Evolutionary conservation across 2,329 filamentous ascomycete genomes (phyloP).

Genomic region (Hymenoscyphus fraxineus): DNA sequence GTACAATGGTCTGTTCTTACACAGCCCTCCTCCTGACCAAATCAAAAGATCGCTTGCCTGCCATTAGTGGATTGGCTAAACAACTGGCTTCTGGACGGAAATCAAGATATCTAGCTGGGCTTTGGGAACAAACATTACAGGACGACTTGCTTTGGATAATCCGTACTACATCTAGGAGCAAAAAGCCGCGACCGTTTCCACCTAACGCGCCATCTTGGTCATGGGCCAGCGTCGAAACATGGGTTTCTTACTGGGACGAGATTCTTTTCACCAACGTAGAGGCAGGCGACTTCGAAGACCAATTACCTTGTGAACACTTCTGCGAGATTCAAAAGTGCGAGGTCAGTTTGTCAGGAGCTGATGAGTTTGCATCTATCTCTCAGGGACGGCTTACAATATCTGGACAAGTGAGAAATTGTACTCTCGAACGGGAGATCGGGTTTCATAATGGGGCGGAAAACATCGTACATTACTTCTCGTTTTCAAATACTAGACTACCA

Average conservation of each 20-base stretch:
- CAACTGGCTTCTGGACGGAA: slow-evolving; percentile 1
- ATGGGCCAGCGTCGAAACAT: slow-evolving; percentile 6
- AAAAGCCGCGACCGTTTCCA: not conserved
- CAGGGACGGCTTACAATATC: slow-evolving; percentile 1
- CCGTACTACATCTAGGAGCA: not conserved
- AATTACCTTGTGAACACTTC: slow-evolving; percentile 5
- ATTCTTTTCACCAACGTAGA: not conserved
- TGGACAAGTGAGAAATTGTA: not conserved
- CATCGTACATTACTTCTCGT: not conserved
- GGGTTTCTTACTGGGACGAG: slow-evolving; percentile 4
- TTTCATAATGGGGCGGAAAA: not conserved
- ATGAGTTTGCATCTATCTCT: slow-evolving; percentile 1
- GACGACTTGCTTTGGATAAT: slow-evolving; percentile 9
- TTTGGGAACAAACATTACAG: slow-evolving; percentile 6
- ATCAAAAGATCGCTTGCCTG: slow-evolving; percentile 7
- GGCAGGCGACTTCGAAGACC: not conserved
- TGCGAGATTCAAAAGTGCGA: not conserved
- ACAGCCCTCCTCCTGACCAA: not conserved
- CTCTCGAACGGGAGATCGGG: not conserved
- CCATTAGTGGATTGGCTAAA: slow-evolving; percentile 8
- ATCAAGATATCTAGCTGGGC: slow-evolving; percentile 9
- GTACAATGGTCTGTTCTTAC: slow-evolving; percentile 6
- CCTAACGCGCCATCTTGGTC: slow-evolving; percentile 1
- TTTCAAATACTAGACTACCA: not conserved
- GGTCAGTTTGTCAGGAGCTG: not conserved